Base-by-base conservation (phyloP, 805 yeast genomes). In the Myxozyma udenii region DNA sequence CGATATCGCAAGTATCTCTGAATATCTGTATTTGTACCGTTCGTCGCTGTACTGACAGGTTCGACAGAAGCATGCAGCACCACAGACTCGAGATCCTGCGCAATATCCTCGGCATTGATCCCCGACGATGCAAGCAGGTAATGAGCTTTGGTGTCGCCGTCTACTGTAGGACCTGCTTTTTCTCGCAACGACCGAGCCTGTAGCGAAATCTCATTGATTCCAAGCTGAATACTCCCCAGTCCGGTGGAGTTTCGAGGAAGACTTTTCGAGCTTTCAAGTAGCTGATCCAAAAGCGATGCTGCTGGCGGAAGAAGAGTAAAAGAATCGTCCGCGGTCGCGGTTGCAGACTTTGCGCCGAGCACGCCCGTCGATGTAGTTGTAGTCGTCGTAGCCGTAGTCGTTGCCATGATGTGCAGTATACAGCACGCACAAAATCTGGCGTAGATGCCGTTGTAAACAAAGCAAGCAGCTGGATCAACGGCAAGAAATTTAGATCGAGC, bases 51-150 rank as follows among this genome's bases (percentile, higher is more conserved):
- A 21, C 52, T 44, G 3, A 56, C 44, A 9, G 68, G 60, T 46
- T 68, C 74, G 32, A 65, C 43, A 51, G 55, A 53, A 50, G 65
- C 57, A 46, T 65, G 51, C 52, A 68, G 52, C 39, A 71, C 69
- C 51, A 76, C 65, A 35, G 77, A 60, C 44, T 75, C 74, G 54
- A 76, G 65, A 60, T 77, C 67, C 67, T 70, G 53, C 58, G 86
- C 89, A 36, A 90, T 81, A 51, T 87, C 93, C 61, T 87, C 95
- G 45, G 91, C 83, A 38, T 87, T 81, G 46, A 89, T 78, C 1
- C 97, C 97, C 63, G 91, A 84, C 1, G 90, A 86, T 4, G 96
- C 96, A 40, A 91, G 72, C 36, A 93, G 71, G 66, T 93, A 93
- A 65, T 93, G 98, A 46, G 75, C 75, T 46, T 69, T 71, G 12